These are phyloP conservation scores for Serendipita indica DNA, from an alignment of 768 basidiomycete species.

Conservation along the genomic window DNA sequence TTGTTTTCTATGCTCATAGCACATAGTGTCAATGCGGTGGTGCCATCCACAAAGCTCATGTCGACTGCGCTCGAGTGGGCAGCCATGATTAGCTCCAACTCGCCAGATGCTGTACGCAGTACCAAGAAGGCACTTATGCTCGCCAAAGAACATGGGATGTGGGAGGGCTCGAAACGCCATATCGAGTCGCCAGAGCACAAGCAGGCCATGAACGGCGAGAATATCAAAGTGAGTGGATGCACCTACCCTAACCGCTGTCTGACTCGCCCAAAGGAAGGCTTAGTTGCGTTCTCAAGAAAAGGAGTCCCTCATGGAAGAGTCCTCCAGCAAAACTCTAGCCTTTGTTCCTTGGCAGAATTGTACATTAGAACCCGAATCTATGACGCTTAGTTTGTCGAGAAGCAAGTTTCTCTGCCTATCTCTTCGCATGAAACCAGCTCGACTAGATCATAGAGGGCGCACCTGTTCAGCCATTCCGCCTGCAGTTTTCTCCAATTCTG, in stretches of 20 bases:
- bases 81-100: slow-evolving; percentile 41
- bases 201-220: slow-evolving; percentile 42
- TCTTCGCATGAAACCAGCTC: neutral
- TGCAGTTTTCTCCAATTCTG: neutral
- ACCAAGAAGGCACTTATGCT: slow-evolving; percentile 58
- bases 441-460: neutral
- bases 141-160: slow-evolving; percentile 33
- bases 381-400: neutral
- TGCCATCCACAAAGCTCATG: slow-evolving; percentile 40
- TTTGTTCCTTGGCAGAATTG: neutral
- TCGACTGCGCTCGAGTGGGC: slow-evolving; percentile 49
- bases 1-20: too few relatives aligned
- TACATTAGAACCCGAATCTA: neutral
- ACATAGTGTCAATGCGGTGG: slow-evolving; percentile 63
- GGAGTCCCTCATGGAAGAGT: slow-evolving; percentile 40
- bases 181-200: slow-evolving; percentile 33
- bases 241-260: slow-evolving; percentile 7
- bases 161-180: slow-evolving; percentile 36
- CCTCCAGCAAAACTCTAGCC: slow-evolving; percentile 35
- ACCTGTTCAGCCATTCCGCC: neutral
- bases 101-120: slow-evolving; percentile 65
- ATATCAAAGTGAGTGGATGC: slow-evolving; percentile 44
- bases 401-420: neutral
- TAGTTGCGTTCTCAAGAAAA: slow-evolving; percentile 48
- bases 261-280: slow-evolving; percentile 39